phyloP scores from a whole-genome alignment of 2,329 filamentous ascomycete species.

The Aphanocladium album region DNA sequence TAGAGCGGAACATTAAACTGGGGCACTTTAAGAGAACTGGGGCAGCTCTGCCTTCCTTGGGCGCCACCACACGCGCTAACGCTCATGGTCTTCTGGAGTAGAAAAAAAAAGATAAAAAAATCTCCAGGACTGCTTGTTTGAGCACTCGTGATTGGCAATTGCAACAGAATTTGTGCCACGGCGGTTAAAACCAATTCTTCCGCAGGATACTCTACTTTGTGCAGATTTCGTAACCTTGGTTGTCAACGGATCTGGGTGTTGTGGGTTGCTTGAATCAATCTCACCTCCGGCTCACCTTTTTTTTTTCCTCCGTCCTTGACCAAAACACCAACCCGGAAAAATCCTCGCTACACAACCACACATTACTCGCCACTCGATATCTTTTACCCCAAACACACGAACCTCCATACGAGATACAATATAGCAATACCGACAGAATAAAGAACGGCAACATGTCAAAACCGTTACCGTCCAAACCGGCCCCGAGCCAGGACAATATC shows the following conservation, averaged over 20 bases:
- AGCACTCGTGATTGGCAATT: background rate
- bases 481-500: slow-evolving; percentile 1
- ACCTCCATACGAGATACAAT: background rate
- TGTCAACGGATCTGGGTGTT: too few relatives aligned
- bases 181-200: background rate
- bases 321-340: too few relatives aligned
- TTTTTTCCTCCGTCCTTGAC: too few relatives aligned
- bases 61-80: background rate
- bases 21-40: slow-evolving; percentile 4
- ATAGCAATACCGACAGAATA: background rate
- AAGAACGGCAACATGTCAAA: background rate
- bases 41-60: background rate
- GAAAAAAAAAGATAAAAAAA: slow-evolving; percentile 5
- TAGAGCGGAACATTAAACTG: background rate
- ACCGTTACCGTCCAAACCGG: background rate
- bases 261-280: too few relatives aligned
- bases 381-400: too few relatives aligned
- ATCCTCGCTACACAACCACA: too few relatives aligned
- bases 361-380: too few relatives aligned
- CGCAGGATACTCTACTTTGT: background rate
- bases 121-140: background rate
- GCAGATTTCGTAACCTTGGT: background rate
- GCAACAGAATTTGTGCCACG: background rate
- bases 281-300: too few relatives aligned
- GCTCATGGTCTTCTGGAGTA: background rate